Conservation (phyloP, 2,329 filamentous ascomycete species). For the Penicillium sclerotiorum region DNA sequence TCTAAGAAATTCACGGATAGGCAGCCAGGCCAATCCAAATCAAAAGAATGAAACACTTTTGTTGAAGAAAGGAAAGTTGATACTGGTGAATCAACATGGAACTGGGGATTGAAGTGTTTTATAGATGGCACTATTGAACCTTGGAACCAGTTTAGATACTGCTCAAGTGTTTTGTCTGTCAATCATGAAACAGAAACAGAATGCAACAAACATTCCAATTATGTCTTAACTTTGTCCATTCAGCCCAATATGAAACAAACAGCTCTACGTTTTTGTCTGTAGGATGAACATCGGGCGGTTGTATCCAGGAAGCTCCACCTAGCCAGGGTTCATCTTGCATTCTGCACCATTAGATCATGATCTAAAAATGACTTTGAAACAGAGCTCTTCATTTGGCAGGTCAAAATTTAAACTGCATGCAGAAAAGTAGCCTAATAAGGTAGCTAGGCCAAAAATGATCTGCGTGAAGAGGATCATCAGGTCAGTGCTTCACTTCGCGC, state of each 20-base stretch:
- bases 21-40: not conserved
- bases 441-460: too few relatives aligned
- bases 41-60: conserved; percentile 12
- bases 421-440: not conserved
- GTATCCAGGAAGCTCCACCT: conserved; percentile 9
- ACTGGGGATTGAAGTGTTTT: conserved; percentile 5
- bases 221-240: conserved; percentile 15
- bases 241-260: conserved; percentile 19
- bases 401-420: conserved; percentile 11
- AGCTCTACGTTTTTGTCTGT: not conserved
- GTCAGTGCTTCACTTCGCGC: not conserved
- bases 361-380: conserved; percentile 20
- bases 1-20: conserved; percentile 9
- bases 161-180: not conserved
- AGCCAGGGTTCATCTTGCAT: not conserved
- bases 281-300: conserved; percentile 12
- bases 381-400: not conserved
- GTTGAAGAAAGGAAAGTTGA: conserved; percentile 11
- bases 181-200: not conserved
- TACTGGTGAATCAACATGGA: conserved; percentile 2
- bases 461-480: not conserved
- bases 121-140: conserved; percentile 16
- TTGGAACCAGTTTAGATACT: too few relatives aligned
- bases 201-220: not conserved
- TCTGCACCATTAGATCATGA: not conserved